Base-by-base conservation (phyloP, 148 eudicot genomes). In the Chenopodium suecicum region DNA sequence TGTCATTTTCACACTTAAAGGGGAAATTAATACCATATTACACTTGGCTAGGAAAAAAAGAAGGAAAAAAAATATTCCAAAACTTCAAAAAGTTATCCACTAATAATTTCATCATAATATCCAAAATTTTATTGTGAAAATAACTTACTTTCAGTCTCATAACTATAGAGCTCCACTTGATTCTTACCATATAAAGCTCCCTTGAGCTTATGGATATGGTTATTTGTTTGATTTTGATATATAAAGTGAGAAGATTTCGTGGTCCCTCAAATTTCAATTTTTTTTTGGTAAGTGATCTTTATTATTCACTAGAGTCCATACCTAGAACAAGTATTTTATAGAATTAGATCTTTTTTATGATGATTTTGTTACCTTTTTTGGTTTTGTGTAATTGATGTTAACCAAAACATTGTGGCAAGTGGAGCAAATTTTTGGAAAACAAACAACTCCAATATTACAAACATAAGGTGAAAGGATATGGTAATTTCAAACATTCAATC, bases 191-290 rank as follows among this genome's bases (percentile, higher is more conserved):
- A 71, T n/a, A 8, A 37, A 37, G 74, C 37, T 71, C 23, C 13
- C 25, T 41, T 41, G 12, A 37, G 22, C 32, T 8, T 71, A 71
- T 41, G 52, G 75, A 29, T 58, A 75, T 52, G 64, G 44, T 29
- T 6, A 52, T 50, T 2, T 32, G 27, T 44, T 65, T 34, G 72
- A 64, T 64, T 23, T 65, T 34, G 44, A 64, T 64, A 3, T 13
- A 46, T 46, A 63, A 78, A 44, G 72, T 65, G 60, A 46, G 25
- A 64, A 66, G 80, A 66, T 78, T 64, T 65, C 2, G 72, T 64
- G 80, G 80, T 64, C 71, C 80, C 70, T 78, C 34, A 44, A 13
- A n/a, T 14, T 23, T 65, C 37, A 66, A 41, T 23, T 16, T 23
- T n/a, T 17, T 47, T 60, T 6, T 23, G 72, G 72, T n/a, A 78